A percentile compares a stretch with the other conserved stretches of the same genome.
These are phyloP conservation scores for Gossypium turneri DNA, from an alignment of 345 rosid species.

Conservation along the genomic window DNA sequence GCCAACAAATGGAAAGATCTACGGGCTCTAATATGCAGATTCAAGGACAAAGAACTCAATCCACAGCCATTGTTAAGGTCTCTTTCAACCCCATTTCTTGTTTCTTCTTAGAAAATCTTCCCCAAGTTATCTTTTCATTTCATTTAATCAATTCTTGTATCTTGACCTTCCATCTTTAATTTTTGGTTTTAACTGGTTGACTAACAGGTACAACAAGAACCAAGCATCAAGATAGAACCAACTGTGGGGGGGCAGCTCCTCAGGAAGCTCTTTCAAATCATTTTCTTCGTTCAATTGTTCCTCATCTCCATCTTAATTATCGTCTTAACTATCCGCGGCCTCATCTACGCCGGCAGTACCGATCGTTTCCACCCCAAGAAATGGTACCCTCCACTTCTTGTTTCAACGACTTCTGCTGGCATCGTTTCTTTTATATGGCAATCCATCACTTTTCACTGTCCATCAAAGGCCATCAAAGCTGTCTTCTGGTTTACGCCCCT, in stretches of 20 bases:
- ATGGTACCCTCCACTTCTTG: conserved; percentile 74
- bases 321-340: conserved; percentile 56
- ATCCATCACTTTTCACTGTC: conserved; percentile 38
- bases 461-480: conserved; percentile 47
- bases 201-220: conserved; percentile 49
- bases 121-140: too few species aligned
- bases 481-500: conserved; percentile 71
- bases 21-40: conserved; percentile 24
- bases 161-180: too few species aligned
- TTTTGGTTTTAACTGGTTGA: too few species aligned
- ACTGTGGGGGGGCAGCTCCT: conserved; percentile 35
- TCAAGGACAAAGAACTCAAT: conserved; percentile 29
- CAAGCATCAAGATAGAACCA: conserved; percentile 25
- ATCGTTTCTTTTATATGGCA: conserved; percentile 51
- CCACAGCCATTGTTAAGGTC: conserved; percentile 41
- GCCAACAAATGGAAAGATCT: conserved; percentile 2
- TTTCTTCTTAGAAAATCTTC: neutral
- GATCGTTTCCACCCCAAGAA: conserved; percentile 60
- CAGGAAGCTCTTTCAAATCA: conserved; percentile 46
- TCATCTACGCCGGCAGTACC: conserved; percentile 34
- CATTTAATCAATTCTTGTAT: too few species aligned
- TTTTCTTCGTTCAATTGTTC: conserved; percentile 59
- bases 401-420: conserved; percentile 52
- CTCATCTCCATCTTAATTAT: conserved; percentile 45
- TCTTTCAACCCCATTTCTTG: conserved; percentile 9